A percentile compares a stretch with the other conserved stretches of the same genome.
Evolutionary conservation across 2,329 filamentous ascomycete genomes (phyloP).

Genomic region (Fusarium sp.): DNA sequence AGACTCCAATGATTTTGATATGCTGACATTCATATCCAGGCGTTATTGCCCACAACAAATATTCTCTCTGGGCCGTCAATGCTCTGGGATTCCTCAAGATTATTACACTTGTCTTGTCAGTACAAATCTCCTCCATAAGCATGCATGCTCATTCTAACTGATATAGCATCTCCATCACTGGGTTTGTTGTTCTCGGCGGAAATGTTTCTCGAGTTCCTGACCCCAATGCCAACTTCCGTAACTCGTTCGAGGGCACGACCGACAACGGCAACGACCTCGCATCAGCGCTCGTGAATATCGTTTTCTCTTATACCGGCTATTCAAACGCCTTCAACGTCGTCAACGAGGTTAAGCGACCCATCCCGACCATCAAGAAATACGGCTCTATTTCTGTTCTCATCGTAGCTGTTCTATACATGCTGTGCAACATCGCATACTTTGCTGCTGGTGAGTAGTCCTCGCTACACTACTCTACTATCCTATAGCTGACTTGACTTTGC

Average conservation of each 20-base stretch:
- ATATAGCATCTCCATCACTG: slow-evolving; percentile 62
- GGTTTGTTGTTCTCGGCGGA: slow-evolving; percentile 66
- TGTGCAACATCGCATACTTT: slow-evolving; percentile 71
- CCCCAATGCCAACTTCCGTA: slow-evolving; percentile 50
- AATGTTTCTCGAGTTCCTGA: slow-evolving; percentile 47
- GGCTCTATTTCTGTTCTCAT: slow-evolving; percentile 61
- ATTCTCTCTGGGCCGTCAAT: slow-evolving; percentile 66
- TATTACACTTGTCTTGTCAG: slow-evolving; percentile 66
- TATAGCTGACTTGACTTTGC: not conserved
- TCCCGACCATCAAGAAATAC: slow-evolving; percentile 63
- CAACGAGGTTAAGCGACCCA: slow-evolving; percentile 70
- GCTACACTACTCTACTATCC: too few species aligned
- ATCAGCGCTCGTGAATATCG: slow-evolving; percentile 66
- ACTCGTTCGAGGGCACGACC: slow-evolving; percentile 51
- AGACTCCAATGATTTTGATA: slow-evolving; percentile 47
- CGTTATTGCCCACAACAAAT: slow-evolving; percentile 65
- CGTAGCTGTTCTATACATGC: slow-evolving; percentile 65
- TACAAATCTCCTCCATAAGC: accelerated
- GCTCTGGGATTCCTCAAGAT: slow-evolving; percentile 68
- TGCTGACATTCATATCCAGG: slow-evolving; percentile 55
- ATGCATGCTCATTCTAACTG: not conserved
- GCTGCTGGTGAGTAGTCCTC: slow-evolving; percentile 54
- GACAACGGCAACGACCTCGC: slow-evolving; percentile 51
- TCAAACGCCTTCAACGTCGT: slow-evolving; percentile 70
- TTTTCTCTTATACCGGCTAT: slow-evolving; percentile 68